A percentile compares a stretch with the other conserved stretches of the same genome.
phyloP scores from a whole-genome alignment of 2,329 filamentous ascomycete species.

The Fusarium graminum region DNA sequence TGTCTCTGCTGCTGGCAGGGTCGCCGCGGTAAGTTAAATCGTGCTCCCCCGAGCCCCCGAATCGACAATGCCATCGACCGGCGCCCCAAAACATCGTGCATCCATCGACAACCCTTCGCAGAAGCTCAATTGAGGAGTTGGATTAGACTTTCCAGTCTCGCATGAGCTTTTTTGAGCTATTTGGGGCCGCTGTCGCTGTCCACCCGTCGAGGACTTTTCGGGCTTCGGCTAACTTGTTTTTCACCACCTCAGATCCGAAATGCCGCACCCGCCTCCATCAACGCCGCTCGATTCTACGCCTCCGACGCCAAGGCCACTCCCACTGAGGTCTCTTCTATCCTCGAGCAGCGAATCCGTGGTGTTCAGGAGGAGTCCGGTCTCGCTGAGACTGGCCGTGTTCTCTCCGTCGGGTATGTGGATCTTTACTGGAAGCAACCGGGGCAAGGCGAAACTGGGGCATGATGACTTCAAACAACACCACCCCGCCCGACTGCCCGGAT shows the following conservation, averaged over 20 bases:
- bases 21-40: conserved; percentile 86
- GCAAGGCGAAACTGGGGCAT: conserved; percentile 32
- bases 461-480: conserved; percentile 21
- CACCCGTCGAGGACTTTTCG: conserved; percentile 54
- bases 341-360: conserved; percentile 99
- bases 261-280: conserved; percentile 82
- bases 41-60: conserved; percentile 55
- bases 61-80: conserved; percentile 62
- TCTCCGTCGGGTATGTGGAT: conserved; percentile 93
- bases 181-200: conserved; percentile 48
- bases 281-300: conserved; percentile 87
- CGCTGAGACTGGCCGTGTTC: conserved; percentile 98
- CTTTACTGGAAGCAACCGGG: conserved; percentile 39
- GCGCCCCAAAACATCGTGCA: conserved; percentile 54
- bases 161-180: conserved; percentile 55
- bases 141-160: conserved; percentile 27
- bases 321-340: conserved; percentile 98
- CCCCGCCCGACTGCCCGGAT: conserved; percentile 21
- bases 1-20: conserved; percentile 91
- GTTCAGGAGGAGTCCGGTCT: conserved; percentile 96
- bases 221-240: conserved; percentile 69
- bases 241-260: conserved; percentile 79
- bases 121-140: conserved; percentile 56
- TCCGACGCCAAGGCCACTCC: conserved; percentile 93
- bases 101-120: conserved; percentile 50